Evolutionary conservation across 2,329 filamentous ascomycete species (phyloP).

Genomic region (Elsinoe batatas): DNA sequence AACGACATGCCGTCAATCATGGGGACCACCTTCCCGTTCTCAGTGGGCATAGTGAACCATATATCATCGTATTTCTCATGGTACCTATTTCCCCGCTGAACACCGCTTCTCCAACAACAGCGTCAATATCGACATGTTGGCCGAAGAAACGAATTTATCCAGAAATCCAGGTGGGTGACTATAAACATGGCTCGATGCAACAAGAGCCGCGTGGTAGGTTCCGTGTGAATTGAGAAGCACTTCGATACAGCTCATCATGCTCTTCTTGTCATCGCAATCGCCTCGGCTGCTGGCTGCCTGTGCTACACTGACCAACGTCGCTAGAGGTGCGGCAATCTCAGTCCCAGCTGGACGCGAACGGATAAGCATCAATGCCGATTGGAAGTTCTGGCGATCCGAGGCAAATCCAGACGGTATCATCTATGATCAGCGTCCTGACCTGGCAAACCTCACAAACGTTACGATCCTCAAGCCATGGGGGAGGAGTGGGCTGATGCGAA

Average conservation of each 20-base stretch:
- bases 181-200: too few relatives aligned
- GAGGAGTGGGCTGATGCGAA: constrained; percentile 37
- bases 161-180: too few relatives aligned
- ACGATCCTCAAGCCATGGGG: constrained; percentile 32
- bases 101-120: too few relatives aligned
- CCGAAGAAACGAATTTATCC: too few relatives aligned
- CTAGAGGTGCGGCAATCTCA: neutral
- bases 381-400: constrained; percentile 31
- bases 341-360: constrained; percentile 15
- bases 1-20: too few relatives aligned
- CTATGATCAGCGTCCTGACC: constrained; percentile 23
- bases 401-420: constrained; percentile 30
- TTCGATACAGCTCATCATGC: neutral
- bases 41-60: too few relatives aligned
- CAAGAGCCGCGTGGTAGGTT: too few relatives aligned
- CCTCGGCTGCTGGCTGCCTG: neutral
- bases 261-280: neutral
- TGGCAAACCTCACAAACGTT: constrained; percentile 16
- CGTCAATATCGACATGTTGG: too few relatives aligned
- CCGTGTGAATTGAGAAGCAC: neutral
- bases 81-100: too few relatives aligned
- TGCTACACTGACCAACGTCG: neutral
- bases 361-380: constrained; percentile 29
- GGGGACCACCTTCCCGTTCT: too few relatives aligned
- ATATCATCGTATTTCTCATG: too few relatives aligned